These are phyloP conservation scores for Acanthochlamys bracteata DNA, from an alignment of 106 monocot species.

Conservation along the genomic window DNA sequence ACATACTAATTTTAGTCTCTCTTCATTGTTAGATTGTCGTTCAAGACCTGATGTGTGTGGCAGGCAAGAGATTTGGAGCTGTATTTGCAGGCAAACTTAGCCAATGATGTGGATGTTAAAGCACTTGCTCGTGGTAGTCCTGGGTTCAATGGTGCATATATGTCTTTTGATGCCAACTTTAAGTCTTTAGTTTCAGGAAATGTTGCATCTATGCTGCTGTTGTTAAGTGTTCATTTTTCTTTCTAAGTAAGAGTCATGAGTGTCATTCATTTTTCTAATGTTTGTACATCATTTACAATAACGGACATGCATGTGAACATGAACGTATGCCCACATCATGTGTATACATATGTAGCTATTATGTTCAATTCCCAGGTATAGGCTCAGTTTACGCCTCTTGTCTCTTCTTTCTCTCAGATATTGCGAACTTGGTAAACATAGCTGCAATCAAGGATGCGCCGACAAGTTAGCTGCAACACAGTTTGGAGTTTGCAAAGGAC, in stretches of 20 bases:
- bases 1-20: no score
- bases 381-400: not conserved
- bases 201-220: not conserved
- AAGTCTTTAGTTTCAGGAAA: no score
- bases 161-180: not conserved
- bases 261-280: no score
- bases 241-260: not conserved
- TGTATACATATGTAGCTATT: not conserved
- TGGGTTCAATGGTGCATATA: constrained; percentile 98
- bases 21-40: constrained; percentile 71
- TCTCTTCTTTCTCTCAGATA: constrained; percentile 31
- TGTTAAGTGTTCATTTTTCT: not conserved
- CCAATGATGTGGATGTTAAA: constrained; percentile 82
- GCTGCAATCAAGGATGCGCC: constrained; percentile 90
- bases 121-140: constrained; percentile 92
- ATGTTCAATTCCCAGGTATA: not conserved
- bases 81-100: constrained; percentile 83
- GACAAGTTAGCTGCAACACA: constrained; percentile 59
- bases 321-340: not conserved
- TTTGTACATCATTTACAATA: no score
- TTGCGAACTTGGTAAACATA: constrained; percentile 94
- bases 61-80: constrained; percentile 90
- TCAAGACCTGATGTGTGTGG: constrained; percentile 88
- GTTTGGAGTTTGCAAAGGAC: constrained; percentile 89
- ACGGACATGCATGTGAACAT: no score